Conservation (phyloP, 106 monocot genomes). For the Acorus gramineus region DNA sequence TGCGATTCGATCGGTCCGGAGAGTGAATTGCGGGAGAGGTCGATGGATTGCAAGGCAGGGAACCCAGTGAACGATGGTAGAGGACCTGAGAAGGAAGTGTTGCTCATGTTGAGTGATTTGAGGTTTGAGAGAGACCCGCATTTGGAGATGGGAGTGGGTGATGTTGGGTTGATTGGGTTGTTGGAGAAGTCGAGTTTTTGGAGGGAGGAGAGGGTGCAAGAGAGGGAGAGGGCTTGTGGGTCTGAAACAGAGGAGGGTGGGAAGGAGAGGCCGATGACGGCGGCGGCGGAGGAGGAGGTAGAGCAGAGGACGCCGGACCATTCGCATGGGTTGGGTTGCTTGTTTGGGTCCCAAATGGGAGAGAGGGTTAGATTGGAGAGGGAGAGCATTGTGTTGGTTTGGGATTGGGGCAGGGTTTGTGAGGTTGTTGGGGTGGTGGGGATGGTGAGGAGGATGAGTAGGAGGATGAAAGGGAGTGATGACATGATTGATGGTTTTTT, state of each 20-base stretch:
- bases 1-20: conserved; percentile 4
- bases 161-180: conserved; percentile 12
- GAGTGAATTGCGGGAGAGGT: conserved; percentile 27
- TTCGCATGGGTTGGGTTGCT: conserved; percentile 13
- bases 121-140: conserved; percentile 14
- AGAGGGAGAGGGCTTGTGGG: conserved; percentile 4
- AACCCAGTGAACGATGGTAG: conserved; percentile 19
- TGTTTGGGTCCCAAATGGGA: too few relatives aligned
- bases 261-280: conserved; percentile 12
- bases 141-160: conserved; percentile 10
- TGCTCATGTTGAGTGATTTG: conserved; percentile 35
- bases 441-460: too few relatives aligned
- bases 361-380: too few relatives aligned
- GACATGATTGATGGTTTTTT: too few relatives aligned
- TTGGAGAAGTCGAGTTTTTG: conserved; percentile 18
- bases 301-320: conserved; percentile 35
- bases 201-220: conserved; percentile 26
- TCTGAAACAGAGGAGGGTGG: conserved; percentile 4
- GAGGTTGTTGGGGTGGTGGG: too few relatives aligned
- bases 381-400: too few relatives aligned
- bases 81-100: conserved; percentile 3
- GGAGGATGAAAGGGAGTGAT: too few relatives aligned
- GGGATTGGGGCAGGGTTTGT: too few relatives aligned
- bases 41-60: conserved; percentile 18
- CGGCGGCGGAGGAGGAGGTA: not conserved